A percentile compares a stretch with the other conserved stretches of the same genome.
phyloP scores from a whole-genome alignment of 1,139 yeast species.

The Ogataea hybrid region DNA sequence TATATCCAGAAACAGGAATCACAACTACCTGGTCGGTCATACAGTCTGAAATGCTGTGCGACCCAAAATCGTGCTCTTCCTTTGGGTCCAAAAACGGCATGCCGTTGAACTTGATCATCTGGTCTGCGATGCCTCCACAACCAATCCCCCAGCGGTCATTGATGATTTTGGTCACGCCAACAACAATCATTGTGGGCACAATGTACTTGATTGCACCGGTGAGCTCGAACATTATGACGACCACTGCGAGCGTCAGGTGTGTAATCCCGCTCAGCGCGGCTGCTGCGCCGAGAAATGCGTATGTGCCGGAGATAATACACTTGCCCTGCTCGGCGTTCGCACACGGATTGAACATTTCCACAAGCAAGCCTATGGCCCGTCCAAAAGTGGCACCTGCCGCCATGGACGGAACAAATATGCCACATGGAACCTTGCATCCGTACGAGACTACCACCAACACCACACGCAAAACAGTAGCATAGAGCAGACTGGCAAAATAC shows the following conservation, averaged over 20 bases:
- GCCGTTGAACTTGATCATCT: slow-evolving; percentile 87
- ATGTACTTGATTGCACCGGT: slow-evolving; percentile 92
- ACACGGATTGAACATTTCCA: slow-evolving; percentile 40
- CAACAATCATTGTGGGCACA: slow-evolving; percentile 94
- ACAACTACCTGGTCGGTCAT: slow-evolving; percentile 59
- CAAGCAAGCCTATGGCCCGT: slow-evolving; percentile 71
- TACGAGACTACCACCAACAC: slow-evolving; percentile 77
- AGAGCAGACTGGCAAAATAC: slow-evolving; percentile 49
- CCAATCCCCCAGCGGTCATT: slow-evolving; percentile 73
- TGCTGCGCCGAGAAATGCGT: slow-evolving; percentile 97
- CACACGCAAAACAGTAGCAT: slow-evolving; percentile 75
- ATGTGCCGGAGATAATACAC: slow-evolving; percentile 89
- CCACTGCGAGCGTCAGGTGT: slow-evolving; percentile 87
- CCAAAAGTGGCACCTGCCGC: slow-evolving; percentile 97
- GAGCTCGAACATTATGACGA: slow-evolving; percentile 91
- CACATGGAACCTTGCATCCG: slow-evolving; percentile 93
- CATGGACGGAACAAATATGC: slow-evolving; percentile 95
- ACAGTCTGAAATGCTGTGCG: slow-evolving; percentile 55
- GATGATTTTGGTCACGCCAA: slow-evolving; percentile 81
- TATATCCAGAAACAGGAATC: slow-evolving; percentile 43
- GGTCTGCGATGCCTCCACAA: slow-evolving; percentile 86
- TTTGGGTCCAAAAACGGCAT: slow-evolving; percentile 80
- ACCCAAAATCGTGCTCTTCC: slow-evolving; percentile 58
- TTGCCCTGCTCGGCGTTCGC: slow-evolving; percentile 15
- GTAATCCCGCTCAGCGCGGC: slow-evolving; percentile 95